A percentile compares a stretch with the other conserved stretches of the same genome.
These are phyloP conservation scores for Talaromyces liani DNA, from an alignment of 495 filamentous ascomycete genomes.

Conservation along the genomic window DNA sequence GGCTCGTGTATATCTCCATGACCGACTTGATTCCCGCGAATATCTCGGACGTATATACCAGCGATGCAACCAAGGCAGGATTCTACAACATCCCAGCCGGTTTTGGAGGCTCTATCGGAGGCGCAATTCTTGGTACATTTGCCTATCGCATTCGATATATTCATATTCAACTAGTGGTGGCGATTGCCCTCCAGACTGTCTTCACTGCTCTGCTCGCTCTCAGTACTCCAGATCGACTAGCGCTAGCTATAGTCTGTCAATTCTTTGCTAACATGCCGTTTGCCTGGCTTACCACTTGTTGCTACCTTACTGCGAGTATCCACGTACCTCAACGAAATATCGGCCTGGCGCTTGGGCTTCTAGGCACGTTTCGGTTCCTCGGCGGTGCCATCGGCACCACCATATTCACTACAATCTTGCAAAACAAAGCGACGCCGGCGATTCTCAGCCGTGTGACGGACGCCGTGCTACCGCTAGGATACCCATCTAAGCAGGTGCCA, in stretches of 20 bases:
- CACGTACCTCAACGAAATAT: slow-evolving; percentile 9
- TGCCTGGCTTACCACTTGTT: slow-evolving; percentile 9
- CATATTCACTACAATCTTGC: slow-evolving; percentile 26
- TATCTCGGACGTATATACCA: slow-evolving; percentile 7
- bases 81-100: slow-evolving; percentile 7
- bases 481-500: neutral
- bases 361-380: slow-evolving; percentile 37
- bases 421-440: neutral
- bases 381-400: slow-evolving; percentile 49
- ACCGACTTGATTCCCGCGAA: slow-evolving; percentile 7
- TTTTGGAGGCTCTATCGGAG: slow-evolving; percentile 1
- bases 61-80: slow-evolving; percentile 7
- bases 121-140: neutral
- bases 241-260: slow-evolving; percentile 8
- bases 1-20: slow-evolving; percentile 6
- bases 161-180: slow-evolving; percentile 3
- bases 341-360: slow-evolving; percentile 1
- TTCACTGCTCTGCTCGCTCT: slow-evolving; percentile 7
- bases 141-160: slow-evolving; percentile 2
- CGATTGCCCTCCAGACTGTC: slow-evolving; percentile 9
- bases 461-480: neutral
- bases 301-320: slow-evolving; percentile 10
- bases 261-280: slow-evolving; percentile 10
- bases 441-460: slow-evolving; percentile 2
- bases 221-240: slow-evolving; percentile 4